Conservation (phyloP, 768 basidiomycete species). For the Phylloporus rhodoxanthus region DNA sequence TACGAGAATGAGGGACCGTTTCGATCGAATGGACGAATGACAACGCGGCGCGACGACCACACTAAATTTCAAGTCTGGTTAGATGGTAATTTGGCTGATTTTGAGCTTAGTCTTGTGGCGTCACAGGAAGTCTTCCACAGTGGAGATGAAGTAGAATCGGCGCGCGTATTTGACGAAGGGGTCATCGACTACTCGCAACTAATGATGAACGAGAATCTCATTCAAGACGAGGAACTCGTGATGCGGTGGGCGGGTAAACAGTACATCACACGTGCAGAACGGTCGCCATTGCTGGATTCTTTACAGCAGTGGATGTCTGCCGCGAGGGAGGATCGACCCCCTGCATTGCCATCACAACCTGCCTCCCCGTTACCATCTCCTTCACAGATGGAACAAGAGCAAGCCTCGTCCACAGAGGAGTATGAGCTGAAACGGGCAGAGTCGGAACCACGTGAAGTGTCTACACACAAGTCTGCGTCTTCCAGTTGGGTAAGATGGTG, state of each 20-base stretch:
- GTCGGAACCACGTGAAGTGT: conserved; percentile 35
- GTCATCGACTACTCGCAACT: conserved; percentile 62
- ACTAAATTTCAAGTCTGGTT: conserved; percentile 60
- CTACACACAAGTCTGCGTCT: conserved; percentile 42
- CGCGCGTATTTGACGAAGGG: conserved; percentile 50
- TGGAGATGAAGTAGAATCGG: conserved; percentile 49
- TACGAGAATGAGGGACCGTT: conserved; percentile 22
- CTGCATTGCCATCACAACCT: conserved; percentile 9
- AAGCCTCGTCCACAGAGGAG: conserved; percentile 15
- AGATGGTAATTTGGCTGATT: conserved; percentile 53
- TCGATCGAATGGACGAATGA: conserved; percentile 52
- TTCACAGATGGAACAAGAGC: conserved; percentile 27
- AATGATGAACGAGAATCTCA: conserved; percentile 56
- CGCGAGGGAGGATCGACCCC: conserved; percentile 22
- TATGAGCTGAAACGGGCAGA: conserved; percentile 31
- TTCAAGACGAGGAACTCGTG: conserved; percentile 60
- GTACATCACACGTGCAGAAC: conserved; percentile 77
- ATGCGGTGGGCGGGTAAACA: conserved; percentile 65
- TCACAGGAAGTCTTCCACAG: conserved; percentile 27
- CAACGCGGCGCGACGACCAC: conserved; percentile 53
- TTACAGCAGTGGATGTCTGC: conserved; percentile 54
- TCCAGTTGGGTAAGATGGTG: conserved; percentile 85
- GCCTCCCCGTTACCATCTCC: conserved; percentile 6
- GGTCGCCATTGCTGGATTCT: conserved; percentile 69
- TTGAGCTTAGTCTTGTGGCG: conserved; percentile 67